Evolutionary conservation across 2,329 filamentous ascomycete genomes (phyloP).

Genomic region (Neoscytalidium dimidiatum): DNA sequence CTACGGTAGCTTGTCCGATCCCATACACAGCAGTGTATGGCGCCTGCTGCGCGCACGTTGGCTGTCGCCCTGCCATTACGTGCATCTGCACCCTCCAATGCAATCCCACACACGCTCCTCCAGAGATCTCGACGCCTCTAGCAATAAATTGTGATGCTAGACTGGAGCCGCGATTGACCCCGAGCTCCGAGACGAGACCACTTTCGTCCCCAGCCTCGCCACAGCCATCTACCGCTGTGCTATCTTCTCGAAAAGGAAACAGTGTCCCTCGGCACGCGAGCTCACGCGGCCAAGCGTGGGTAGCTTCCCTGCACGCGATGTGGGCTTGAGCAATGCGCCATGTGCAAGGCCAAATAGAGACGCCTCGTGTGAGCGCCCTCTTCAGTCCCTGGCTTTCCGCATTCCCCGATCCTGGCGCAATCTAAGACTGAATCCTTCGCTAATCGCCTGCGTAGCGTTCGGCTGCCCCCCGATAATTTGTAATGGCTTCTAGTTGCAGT

Average conservation of each 20-base stretch:
- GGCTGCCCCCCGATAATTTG: not conserved
- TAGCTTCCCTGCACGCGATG: not conserved
- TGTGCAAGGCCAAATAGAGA: not conserved
- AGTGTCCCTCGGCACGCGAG: not conserved
- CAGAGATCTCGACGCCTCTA: not conserved
- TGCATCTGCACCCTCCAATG: not conserved
- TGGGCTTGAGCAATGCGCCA: conserved; percentile 8
- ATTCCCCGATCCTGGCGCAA: conserved; percentile 13
- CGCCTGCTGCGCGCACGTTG: conserved; percentile 16
- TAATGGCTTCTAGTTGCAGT: not conserved
- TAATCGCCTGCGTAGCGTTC: conserved; percentile 10
- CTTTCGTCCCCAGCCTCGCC: not conserved
- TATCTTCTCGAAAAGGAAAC: not conserved
- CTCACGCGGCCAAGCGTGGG: not conserved
- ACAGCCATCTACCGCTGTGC: not conserved
- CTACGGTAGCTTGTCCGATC: conserved; percentile 17
- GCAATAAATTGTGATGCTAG: not conserved
- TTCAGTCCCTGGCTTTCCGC: conserved; percentile 1
- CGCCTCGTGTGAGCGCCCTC: conserved; percentile 6
- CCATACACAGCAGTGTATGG: conserved; percentile 10
- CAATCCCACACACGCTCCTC: not conserved
- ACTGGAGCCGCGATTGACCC: not conserved
- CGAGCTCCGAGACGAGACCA: conserved; percentile 10
- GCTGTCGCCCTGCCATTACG: conserved; percentile 9
- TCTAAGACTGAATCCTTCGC: conserved; percentile 12